Base-by-base conservation (phyloP, 148 eudicot species). In the Chenopodium berlandieri region DNA sequence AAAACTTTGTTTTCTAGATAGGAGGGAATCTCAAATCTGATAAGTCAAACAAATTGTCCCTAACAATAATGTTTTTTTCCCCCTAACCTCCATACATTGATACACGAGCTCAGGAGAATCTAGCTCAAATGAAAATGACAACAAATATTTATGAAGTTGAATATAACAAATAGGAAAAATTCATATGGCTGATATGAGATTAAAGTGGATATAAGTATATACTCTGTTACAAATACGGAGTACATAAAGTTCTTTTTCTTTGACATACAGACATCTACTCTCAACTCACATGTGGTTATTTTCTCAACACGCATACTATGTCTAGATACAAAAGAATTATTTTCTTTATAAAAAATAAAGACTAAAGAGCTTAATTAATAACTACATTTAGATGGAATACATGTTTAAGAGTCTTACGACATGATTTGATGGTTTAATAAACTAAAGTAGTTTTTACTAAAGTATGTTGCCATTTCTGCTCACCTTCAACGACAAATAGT, bases 381-480 rank as follows among this genome's bases (percentile, higher is more conserved):
- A 40, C 7, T 40, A 40, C 1, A 8, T 6, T 40, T 40, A 6
- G 44, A 40, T 40, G 7, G 40, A 40, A 1, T 40, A 40, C 44
- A 40, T 40, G 7, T 0, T 40, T 40, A 1, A 1, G 44, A 40
- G 8, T 40, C 44, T 40, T 40, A 69, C 16, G 0, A 37, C 73
- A 40, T 40, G 30, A 71, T 37, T 71, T 71, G 75, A 71, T 44
- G 75, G 75, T 44, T 44, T 20, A 7, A 71, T 44, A 13, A 71
- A 71, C 23, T 7, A 20, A 71, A 4, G 13, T 44, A 71, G 13
- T 10, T 44, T 40, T 71, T 20, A 40, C 52, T 71, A 71, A 62
- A 62, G 66, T 37, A 7, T 71, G 75, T 71, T 71, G 54, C 75
- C 75, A 71, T 40, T 71, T 71, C 25, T 40, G 27, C 27, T 71